Evolutionary conservation across 2,329 filamentous ascomycete genomes (phyloP), one percentile per base, ranked within the genome.

Genomic region (Lecanicillium sp.): DNA sequence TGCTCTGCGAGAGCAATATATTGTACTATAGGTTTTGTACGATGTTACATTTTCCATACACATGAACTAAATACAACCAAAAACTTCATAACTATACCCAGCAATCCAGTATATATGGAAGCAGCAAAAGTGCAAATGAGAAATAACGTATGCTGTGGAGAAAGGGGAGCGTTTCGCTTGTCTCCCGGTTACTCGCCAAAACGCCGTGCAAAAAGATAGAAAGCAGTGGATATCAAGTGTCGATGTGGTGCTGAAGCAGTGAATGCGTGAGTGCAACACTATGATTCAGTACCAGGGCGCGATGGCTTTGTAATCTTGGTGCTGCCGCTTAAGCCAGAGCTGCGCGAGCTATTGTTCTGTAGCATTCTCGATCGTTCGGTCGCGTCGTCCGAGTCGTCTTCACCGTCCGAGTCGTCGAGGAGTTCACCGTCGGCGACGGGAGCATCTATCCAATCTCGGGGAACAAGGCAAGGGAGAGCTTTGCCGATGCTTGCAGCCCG

Each of bases 401-500:
- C 65, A 2, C 67, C 63, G 38, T 75, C 70, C 49, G 78, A 72
- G 43, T 77, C 73, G 30, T 81, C 78, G 47, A 89, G 64, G 51
- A 87, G 70, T 60, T 82, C 83, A 51, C 84, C 86, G 52, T 88
- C 84, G 27, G 79, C 81, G 14, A 78, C 83, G 51, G 87, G 84
- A 59, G 87, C 83, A 38, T 84, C 79, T 53, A 93, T 80, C 87
- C 87, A 93, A 60, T 90, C 87, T 52, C 77, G 76, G 11, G 88
- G 88, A 39, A 94, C 87, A 17, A 94, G 77, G 62, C 88, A 94
- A 12, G 88, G 88, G 29, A 94, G 66, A 11, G 85, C 85, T 44
- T 90, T 77, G 32, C 88, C 88, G 53, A 94, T 87, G 56, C 79
- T 84, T n/a, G 88, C 88, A 1, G 88, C 88, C 48, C 88, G 79